Evolutionary conservation across 2,329 filamentous ascomycete species (phyloP), one percentile per base, ranked within the genome.

Genomic region (Diplocarpon mali): DNA sequence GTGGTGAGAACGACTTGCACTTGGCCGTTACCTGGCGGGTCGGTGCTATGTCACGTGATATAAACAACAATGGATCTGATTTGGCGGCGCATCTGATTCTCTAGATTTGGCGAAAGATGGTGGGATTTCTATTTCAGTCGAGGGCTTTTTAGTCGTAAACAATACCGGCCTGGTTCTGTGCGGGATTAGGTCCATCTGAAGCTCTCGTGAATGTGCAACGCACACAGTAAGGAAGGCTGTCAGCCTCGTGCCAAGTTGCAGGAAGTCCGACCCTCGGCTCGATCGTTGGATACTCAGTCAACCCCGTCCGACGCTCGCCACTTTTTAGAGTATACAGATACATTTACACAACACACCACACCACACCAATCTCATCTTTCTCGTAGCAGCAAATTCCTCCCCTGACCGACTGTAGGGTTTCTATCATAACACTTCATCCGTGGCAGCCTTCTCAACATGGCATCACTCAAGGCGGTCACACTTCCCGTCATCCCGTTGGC

Each of bases 401-500:
- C 10, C 11, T 5, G n/a, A 10, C 9, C 10, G n/a, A 12, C 24
- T 27, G 15, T 16, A 3, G 24, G 11, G n/a, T 29, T n/a, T 39
- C 34, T 17, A 13, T 10, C 6, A 44, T 32, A 15, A 11, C 17
- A 11, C 13, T 20, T 13, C 20, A 6, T 29, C 31, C 30, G 35
- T 27, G 14, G 34, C 34, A 24, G 20, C n/a, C 13, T 28, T 20
- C 27, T 24, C 27, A 51, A 15, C 12, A 59, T 59, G 55, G 50
- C 55, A 20, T 50, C 51, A 9, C 37, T 32, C 17, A 56, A 52
- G 44, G 34, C 52, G 11, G 46, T 50, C 15, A 61, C 56, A 24
- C 64, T 95, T 29, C 85, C 90, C 37, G 68, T 96, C 57, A 83
- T 96, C 54, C 85, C 88, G 31, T 76, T 96, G 35, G 78, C 86